A percentile compares a stretch with the other conserved stretches of the same genome.
Evolutionary conservation across 371 early-diverging fungal genomes (phyloP).

Genomic region (Mucor ambiguus): DNA sequence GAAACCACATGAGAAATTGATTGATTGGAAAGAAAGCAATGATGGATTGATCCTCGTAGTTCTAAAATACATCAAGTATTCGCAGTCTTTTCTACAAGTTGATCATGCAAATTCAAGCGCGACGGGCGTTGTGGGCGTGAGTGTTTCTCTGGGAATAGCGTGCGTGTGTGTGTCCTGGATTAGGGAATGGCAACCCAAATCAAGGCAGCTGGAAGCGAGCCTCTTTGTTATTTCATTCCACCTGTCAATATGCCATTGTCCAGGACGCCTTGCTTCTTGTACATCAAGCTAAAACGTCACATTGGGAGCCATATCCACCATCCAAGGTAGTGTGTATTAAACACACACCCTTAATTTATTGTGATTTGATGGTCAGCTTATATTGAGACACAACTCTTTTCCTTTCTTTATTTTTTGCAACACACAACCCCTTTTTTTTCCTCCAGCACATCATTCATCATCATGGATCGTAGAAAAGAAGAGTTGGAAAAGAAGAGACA

Average conservation of each 20-base stretch:
- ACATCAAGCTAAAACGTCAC: not conserved
- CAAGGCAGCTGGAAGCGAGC: not conserved
- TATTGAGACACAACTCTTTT: not conserved
- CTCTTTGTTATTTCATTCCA: not conserved
- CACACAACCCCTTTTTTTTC: not conserved
- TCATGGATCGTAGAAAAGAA: constrained; percentile 75
- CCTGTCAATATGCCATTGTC: too few relatives aligned
- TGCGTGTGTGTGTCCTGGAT: not conserved
- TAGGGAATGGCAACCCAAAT: not conserved
- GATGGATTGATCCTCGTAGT: not conserved
- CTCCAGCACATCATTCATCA: not conserved
- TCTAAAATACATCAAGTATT: not conserved
- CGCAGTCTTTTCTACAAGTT: not conserved
- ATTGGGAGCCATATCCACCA: not conserved
- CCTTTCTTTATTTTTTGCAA: not conserved
- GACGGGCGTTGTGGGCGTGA: not conserved
- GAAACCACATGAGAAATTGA: not conserved
- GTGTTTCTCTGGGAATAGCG: too few relatives aligned
- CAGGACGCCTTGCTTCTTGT: too few relatives aligned
- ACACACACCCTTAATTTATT: not conserved
- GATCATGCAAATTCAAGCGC: not conserved
- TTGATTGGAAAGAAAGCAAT: not conserved
- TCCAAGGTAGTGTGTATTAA: not conserved
- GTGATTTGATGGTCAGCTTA: not conserved
- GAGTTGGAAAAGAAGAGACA: constrained; percentile 91